Evolutionary conservation across 2,329 filamentous ascomycete species (phyloP).

Genomic region (Venturia nashicola): DNA sequence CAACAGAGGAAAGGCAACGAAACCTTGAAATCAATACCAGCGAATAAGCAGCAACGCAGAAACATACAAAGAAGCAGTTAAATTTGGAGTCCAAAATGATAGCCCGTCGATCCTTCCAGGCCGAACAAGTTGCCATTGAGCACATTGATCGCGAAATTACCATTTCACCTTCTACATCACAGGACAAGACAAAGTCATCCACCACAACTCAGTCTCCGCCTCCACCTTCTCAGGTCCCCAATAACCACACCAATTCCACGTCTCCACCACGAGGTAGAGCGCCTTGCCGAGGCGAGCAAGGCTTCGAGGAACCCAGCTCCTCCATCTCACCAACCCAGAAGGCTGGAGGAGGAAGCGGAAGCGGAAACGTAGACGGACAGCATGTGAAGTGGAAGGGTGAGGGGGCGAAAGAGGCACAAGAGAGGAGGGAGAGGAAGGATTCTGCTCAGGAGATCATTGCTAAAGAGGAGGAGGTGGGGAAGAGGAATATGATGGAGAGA

Average conservation of each 20-base stretch:
- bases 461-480: background rate
- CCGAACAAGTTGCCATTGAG: background rate
- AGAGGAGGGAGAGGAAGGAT: background rate
- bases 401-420: background rate
- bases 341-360: background rate
- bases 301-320: background rate
- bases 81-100: background rate
- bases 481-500: constrained; percentile 1
- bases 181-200: background rate
- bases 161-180: background rate
- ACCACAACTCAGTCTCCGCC: background rate
- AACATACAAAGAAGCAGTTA: background rate
- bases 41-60: background rate
- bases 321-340: background rate
- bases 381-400: background rate
- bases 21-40: background rate
- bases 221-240: background rate
- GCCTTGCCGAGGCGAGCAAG: background rate
- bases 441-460: background rate
- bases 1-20: background rate
- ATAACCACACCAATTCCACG: background rate
- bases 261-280: background rate
- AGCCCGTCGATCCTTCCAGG: background rate
- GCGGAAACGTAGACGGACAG: background rate
- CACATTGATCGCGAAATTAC: background rate